Conservation (phyloP, 495 filamentous ascomycete genomes). For the Lasiosphaeriaceae sp. region DNA sequence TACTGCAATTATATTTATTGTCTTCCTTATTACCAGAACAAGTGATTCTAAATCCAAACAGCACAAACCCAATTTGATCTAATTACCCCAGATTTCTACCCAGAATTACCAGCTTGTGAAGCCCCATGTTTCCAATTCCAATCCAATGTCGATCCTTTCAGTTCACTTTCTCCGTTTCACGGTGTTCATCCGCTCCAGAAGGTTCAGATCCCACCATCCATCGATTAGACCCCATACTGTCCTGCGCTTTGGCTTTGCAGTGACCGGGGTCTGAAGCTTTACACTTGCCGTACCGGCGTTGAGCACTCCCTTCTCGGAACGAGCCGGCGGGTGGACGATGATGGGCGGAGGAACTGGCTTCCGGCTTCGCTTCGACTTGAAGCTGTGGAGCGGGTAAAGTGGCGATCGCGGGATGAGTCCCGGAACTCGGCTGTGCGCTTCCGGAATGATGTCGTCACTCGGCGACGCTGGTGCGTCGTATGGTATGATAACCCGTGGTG, state of each 20-base stretch:
- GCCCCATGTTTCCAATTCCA: background rate
- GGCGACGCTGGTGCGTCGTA: background rate
- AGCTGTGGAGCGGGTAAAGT: constrained; percentile 13
- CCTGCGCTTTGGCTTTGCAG: constrained; percentile 28
- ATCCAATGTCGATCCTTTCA: background rate
- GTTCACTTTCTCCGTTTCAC: constrained; percentile 19
- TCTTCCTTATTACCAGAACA: constrained; percentile 25
- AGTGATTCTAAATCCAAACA: background rate
- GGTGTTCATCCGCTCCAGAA: constrained; percentile 34
- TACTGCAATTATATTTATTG: background rate
- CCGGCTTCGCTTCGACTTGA: constrained; percentile 6
- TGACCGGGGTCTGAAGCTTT: constrained; percentile 3
- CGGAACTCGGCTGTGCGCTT: constrained; percentile 23
- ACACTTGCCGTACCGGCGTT: constrained; percentile 10
- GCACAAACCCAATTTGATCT: background rate
- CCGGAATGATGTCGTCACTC: constrained; percentile 16
- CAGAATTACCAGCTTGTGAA: background rate
- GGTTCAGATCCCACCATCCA: constrained; percentile 48
- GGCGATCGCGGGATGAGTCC: constrained; percentile 19
- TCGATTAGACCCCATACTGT: constrained; percentile 38
- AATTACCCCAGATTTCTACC: constrained; percentile 3
- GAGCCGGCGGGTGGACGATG: constrained; percentile 5
- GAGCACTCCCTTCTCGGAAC: background rate
- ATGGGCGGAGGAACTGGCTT: constrained; percentile 19
- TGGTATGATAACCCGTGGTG: background rate